Conservation (phyloP, 1,139 yeast genomes). For the Saccharomyces hybrid region DNA sequence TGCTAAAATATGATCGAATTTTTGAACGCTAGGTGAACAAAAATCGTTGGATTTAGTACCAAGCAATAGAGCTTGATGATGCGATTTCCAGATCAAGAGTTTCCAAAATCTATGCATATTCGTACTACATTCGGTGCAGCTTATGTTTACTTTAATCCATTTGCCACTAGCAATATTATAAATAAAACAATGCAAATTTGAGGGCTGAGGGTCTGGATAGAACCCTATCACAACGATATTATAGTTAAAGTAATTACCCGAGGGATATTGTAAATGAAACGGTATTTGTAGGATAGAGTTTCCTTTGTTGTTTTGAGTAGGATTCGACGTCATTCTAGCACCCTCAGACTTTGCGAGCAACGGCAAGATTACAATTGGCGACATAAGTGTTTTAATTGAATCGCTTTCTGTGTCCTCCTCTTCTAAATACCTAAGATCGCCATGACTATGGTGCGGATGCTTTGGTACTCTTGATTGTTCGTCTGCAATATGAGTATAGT, state of each 20-base stretch:
- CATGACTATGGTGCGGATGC: neutral
- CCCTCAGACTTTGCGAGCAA: constrained; percentile 29
- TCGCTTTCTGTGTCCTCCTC: constrained; percentile 2
- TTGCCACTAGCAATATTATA: constrained; percentile 58
- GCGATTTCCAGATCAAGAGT: constrained; percentile 67
- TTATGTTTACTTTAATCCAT: constrained; percentile 57
- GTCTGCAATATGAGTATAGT: neutral
- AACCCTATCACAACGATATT: constrained; percentile 57
- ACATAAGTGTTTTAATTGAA: neutral
- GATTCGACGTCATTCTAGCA: constrained; percentile 18
- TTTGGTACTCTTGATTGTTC: neutral
- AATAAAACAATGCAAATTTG: constrained; percentile 48
- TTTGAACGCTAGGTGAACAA: constrained; percentile 49
- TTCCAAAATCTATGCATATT: constrained; percentile 58
- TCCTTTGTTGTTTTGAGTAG: constrained; percentile 9
- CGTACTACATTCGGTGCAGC: constrained; percentile 44
- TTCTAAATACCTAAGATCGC: neutral
- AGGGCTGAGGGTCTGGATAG: constrained; percentile 32
- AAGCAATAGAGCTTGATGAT: constrained; percentile 54
- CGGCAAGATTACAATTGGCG: constrained; percentile 33
- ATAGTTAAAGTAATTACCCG: constrained; percentile 59
- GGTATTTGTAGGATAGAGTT: constrained; percentile 18
- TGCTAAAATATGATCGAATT: constrained; percentile 48
- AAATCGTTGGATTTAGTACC: constrained; percentile 44
- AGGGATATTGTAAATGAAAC: constrained; percentile 44